Evolutionary conservation across 768 basidiomycete species (phyloP).

Genomic region (Calocybe gangraenosa): DNA sequence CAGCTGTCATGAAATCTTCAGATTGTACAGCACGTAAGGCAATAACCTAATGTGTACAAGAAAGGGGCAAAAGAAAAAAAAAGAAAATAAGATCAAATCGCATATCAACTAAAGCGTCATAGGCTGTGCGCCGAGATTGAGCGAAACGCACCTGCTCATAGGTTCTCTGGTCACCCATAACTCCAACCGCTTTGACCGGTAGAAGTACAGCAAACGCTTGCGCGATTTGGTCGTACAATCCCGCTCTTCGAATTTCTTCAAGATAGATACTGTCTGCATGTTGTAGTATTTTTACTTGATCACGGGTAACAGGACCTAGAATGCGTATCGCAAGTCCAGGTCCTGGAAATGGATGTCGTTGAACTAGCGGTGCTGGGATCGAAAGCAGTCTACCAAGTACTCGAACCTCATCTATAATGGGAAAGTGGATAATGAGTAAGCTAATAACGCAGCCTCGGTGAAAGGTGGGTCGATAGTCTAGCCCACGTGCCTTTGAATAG

Average conservation of each 20-base stretch:
- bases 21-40: conserved; percentile 92
- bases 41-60: conserved; percentile 57
- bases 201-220: conserved; percentile 94
- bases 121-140: background rate
- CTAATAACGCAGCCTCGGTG: background rate
- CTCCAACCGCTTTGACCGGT: conserved; percentile 97
- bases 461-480: background rate
- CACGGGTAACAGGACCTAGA: conserved; percentile 89
- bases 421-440: conserved; percentile 1
- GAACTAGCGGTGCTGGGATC: conserved; percentile 90
- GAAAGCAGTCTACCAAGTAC: conserved; percentile 85
- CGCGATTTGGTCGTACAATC: conserved; percentile 87
- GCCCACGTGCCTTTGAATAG: conserved; percentile 85
- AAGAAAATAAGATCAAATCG: conserved; percentile 3
- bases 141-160: conserved; percentile 74
- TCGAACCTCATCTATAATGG: conserved; percentile 82
- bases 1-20: conserved; percentile 99
- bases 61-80: conserved; percentile 3
- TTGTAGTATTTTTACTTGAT: conserved; percentile 89
- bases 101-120: background rate
- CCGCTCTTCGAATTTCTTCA: conserved; percentile 93
- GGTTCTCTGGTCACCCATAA: conserved; percentile 94
- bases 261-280: conserved; percentile 95
- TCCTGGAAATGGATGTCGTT: conserved; percentile 97
- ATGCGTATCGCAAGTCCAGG: conserved; percentile 98